These are phyloP conservation scores for Saururus chinensis DNA, from an alignment of 164 flowering plant genomes.

Conservation along the genomic window DNA sequence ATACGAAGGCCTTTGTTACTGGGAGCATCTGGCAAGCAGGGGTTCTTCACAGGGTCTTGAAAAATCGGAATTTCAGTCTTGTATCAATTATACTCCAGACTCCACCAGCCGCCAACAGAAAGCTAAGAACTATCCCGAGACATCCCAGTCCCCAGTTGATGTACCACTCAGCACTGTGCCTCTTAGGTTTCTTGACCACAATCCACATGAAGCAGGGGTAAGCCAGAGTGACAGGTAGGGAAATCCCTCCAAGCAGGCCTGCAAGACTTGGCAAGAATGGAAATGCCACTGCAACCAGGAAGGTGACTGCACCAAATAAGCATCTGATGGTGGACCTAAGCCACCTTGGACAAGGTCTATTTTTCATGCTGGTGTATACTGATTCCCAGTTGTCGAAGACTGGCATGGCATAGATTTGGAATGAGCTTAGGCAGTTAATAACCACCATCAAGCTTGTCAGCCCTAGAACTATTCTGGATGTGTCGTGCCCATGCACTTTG, in stretches of 20 bases:
- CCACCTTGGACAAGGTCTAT: slow-evolving; percentile 44
- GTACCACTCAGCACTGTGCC: slow-evolving; percentile 34
- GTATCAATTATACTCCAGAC: slow-evolving; percentile 34
- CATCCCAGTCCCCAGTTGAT: slow-evolving; percentile 48
- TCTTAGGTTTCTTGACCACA: slow-evolving; percentile 48
- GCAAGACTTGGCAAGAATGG: slow-evolving; percentile 52
- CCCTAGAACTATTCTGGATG: slow-evolving; percentile 32
- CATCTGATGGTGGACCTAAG: slow-evolving; percentile 26
- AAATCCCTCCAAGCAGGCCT: slow-evolving; percentile 50
- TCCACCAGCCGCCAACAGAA: slow-evolving; percentile 34
- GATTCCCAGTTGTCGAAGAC: slow-evolving; percentile 57
- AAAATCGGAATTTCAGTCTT: slow-evolving; percentile 48
- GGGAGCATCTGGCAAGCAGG: not conserved
- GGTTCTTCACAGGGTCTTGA: slow-evolving; percentile 28
- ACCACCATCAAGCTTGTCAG: slow-evolving; percentile 31
- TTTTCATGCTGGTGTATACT: slow-evolving; percentile 26
- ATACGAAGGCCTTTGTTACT: not conserved
- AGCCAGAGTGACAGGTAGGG: slow-evolving; percentile 61
- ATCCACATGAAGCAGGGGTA: slow-evolving; percentile 90
- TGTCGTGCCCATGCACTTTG: slow-evolving; percentile 37
- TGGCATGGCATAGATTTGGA: slow-evolving; percentile 69
- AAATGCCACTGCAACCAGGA: slow-evolving; percentile 49
- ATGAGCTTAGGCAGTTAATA: slow-evolving; percentile 37
- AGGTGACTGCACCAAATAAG: slow-evolving; percentile 36
- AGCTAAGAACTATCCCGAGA: slow-evolving; percentile 46